Conservation (phyloP, 805 yeast genomes). For the Starmerella bombicola region DNA sequence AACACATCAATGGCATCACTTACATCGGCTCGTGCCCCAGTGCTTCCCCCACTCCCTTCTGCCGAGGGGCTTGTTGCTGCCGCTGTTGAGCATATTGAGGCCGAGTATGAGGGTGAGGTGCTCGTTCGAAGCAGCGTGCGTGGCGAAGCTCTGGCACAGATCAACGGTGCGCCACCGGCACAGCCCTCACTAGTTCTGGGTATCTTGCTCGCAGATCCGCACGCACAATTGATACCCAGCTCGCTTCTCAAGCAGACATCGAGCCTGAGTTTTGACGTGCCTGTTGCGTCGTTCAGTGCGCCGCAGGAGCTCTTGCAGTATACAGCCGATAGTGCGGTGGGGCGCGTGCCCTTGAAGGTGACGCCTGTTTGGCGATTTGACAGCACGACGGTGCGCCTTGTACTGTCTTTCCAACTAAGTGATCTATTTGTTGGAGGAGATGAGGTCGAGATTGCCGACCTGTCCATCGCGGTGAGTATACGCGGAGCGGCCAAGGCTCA, state of each 20-base stretch:
- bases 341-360: constrained; percentile 50
- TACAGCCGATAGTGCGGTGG: constrained; percentile 34
- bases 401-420: constrained; percentile 52
- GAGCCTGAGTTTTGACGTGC: constrained; percentile 19
- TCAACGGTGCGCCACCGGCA: constrained; percentile 15
- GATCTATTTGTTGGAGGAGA: constrained; percentile 35
- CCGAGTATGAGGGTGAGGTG: constrained; percentile 56
- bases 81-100: constrained; percentile 74
- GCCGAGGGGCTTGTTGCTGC: constrained; percentile 47
- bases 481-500: constrained; percentile 37
- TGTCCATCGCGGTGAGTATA: constrained; percentile 49
- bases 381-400: constrained; percentile 69
- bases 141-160: constrained; percentile 62
- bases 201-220: constrained; percentile 19
- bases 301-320: constrained; percentile 54
- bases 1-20: constrained; percentile 22
- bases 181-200: constrained; percentile 15
- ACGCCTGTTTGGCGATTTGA: constrained; percentile 88
- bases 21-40: constrained; percentile 17
- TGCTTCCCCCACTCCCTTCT: constrained; percentile 26
- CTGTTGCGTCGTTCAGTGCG: constrained; percentile 34
- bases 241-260: constrained; percentile 16
- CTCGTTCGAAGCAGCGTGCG: constrained; percentile 48
- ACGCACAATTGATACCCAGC: constrained; percentile 18
- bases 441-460: constrained; percentile 41